These are phyloP conservation scores for Penstemon eatonii DNA, from an alignment of 257 asterid genomes.

Conservation along the genomic window DNA sequence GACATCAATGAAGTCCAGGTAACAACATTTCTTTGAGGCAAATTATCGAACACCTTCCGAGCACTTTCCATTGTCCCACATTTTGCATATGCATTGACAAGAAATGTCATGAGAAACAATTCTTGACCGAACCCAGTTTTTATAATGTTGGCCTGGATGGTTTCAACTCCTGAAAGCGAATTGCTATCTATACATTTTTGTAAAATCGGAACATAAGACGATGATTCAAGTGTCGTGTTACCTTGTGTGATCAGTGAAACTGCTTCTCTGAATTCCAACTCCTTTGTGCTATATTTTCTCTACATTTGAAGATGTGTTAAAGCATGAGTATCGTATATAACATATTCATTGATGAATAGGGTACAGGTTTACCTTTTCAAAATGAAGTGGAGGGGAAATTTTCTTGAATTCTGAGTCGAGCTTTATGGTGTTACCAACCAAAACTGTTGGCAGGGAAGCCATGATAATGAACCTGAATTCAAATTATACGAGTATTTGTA, in stretches of 20 bases:
- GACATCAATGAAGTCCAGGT: constrained; percentile 89
- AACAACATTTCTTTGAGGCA: constrained; percentile 69
- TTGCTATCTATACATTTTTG: constrained; percentile 59
- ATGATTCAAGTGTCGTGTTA: constrained; percentile 44
- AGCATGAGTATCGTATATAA: not conserved
- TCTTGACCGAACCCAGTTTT: constrained; percentile 63
- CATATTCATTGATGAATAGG: not conserved
- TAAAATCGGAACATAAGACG: constrained; percentile 64
- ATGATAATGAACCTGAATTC: constrained; percentile 32
- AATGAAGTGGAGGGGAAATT: constrained; percentile 41
- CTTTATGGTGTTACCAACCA: constrained; percentile 58
- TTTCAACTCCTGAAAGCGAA: constrained; percentile 47
- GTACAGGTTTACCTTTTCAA: constrained; percentile 55
- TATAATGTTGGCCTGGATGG: constrained; percentile 64
- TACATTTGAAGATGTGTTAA: constrained; percentile 21
- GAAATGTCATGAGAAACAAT: constrained; percentile 69
- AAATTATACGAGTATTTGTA: too few species aligned
- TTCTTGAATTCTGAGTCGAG: constrained; percentile 63
- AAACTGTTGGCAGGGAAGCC: constrained; percentile 84
- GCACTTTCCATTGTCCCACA: constrained; percentile 65
- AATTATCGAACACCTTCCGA: constrained; percentile 57
- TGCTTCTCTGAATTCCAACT: constrained; percentile 52
- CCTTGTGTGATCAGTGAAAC: constrained; percentile 39
- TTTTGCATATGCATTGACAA: constrained; percentile 72
- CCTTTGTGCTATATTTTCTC: constrained; percentile 43